Conservation (phyloP, 2,329 filamentous ascomycete genomes). For the Cercospora citrullina region DNA sequence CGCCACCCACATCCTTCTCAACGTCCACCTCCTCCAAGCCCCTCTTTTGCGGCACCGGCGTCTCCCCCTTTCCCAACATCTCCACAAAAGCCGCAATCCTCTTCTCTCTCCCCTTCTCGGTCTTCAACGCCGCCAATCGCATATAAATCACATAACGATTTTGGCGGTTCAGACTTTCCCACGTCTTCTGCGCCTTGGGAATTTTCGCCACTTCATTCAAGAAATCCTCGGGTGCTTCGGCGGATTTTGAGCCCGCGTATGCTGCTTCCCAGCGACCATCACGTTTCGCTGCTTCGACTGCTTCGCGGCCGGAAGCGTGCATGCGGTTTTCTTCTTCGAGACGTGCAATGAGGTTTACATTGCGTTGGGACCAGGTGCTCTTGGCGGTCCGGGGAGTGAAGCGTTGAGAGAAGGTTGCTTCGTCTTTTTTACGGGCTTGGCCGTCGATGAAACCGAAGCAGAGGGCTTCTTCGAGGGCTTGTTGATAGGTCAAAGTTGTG, state of each 20-base stretch:
- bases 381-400: constrained; percentile 59
- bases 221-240: constrained; percentile 54
- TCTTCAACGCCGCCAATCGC: constrained; percentile 47
- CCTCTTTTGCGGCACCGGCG: constrained; percentile 21
- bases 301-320: constrained; percentile 49
- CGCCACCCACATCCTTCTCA: background rate
- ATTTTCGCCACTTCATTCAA: constrained; percentile 44
- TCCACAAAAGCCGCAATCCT: constrained; percentile 43
- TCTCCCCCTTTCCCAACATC: constrained; percentile 24
- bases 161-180: constrained; percentile 48
- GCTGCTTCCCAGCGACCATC: constrained; percentile 62
- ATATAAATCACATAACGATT: constrained; percentile 52
- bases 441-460: constrained; percentile 67
- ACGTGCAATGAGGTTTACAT: constrained; percentile 54
- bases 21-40: background rate
- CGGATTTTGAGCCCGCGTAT: constrained; percentile 54
- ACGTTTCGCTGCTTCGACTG: constrained; percentile 56
- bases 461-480: constrained; percentile 59
- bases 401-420: constrained; percentile 54
- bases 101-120: constrained; percentile 34
- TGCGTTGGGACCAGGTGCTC: constrained; percentile 62
- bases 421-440: constrained; percentile 51
- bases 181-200: constrained; percentile 43
- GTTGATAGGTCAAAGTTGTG: constrained; percentile 46
- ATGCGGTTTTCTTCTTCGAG: constrained; percentile 53